A percentile compares a stretch with the other conserved stretches of the same genome.
Evolutionary conservation across 495 filamentous ascomycete genomes (phyloP).

Genomic region (Jackrogersella minutella): DNA sequence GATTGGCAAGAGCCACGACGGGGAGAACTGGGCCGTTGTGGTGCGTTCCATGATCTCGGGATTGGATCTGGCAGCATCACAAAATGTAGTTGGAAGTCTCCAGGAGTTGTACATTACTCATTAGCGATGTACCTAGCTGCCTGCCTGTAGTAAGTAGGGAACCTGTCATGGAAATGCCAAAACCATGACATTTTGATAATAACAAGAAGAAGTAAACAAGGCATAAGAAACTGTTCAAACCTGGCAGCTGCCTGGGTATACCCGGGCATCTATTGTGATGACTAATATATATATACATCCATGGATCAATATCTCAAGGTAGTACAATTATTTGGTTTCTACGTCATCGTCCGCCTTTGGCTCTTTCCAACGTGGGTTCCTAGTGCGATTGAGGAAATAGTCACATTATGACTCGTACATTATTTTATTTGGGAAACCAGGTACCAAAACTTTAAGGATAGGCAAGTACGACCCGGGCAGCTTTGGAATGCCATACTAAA

Average conservation of each 20-base stretch:
- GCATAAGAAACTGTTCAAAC: too few species aligned
- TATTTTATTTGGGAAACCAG: too few species aligned
- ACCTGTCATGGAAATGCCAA: too few species aligned
- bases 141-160: too few species aligned
- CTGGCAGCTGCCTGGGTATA: too few species aligned
- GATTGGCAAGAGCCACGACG: background rate
- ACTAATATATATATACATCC: too few species aligned
- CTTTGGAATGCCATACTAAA: background rate
- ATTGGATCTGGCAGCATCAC: background rate
- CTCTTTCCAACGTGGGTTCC: background rate
- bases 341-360: background rate
- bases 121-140: too few species aligned
- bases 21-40: background rate
- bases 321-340: background rate
- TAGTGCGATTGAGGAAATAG: background rate
- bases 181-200: too few species aligned
- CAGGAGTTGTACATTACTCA: background rate
- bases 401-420: constrained; percentile 8
- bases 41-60: background rate
- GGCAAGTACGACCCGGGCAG: too few species aligned
- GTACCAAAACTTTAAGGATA: too few species aligned
- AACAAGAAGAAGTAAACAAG: background rate
- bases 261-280: too few species aligned
- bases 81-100: background rate
- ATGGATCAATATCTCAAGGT: too few species aligned